Evolutionary conservation across 306 rosid genomes (phyloP).

Genomic region (Acacia melanoxylon): DNA sequence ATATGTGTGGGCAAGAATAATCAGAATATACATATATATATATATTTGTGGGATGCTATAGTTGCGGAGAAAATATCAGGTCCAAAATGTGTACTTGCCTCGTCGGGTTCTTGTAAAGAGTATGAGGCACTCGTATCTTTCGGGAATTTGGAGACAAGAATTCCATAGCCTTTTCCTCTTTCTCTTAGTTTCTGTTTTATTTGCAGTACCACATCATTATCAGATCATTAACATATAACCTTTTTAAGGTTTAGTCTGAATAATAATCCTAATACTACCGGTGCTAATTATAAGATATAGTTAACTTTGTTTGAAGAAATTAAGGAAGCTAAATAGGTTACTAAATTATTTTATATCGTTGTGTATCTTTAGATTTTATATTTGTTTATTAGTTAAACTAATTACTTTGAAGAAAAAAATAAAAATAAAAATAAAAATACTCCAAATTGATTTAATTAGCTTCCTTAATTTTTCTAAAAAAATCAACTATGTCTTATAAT

Average conservation of each 20-base stretch:
- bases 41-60: background rate
- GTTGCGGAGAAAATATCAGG: background rate
- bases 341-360: too few relatives aligned
- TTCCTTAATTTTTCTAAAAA: too few relatives aligned
- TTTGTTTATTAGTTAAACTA: too few relatives aligned
- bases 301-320: too few relatives aligned
- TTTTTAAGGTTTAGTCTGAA: background rate
- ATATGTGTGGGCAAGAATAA: background rate
- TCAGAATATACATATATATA: background rate
- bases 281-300: too few relatives aligned
- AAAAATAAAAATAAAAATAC: too few relatives aligned
- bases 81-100: conserved; percentile 52
- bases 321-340: too few relatives aligned
- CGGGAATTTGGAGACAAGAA: conserved; percentile 82
- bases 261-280: too few relatives aligned
- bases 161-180: conserved; percentile 91
- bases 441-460: too few relatives aligned
- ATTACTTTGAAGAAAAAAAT: too few relatives aligned
- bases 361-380: too few relatives aligned
- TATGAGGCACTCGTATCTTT: conserved; percentile 88
- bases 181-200: conserved; percentile 61
- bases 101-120: conserved; percentile 76
- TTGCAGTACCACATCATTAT: background rate
- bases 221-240: background rate
- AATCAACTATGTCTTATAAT: too few relatives aligned